Evolutionary conservation across 345 rosid species (phyloP).

Genomic region (Nephelium lappaceum): DNA sequence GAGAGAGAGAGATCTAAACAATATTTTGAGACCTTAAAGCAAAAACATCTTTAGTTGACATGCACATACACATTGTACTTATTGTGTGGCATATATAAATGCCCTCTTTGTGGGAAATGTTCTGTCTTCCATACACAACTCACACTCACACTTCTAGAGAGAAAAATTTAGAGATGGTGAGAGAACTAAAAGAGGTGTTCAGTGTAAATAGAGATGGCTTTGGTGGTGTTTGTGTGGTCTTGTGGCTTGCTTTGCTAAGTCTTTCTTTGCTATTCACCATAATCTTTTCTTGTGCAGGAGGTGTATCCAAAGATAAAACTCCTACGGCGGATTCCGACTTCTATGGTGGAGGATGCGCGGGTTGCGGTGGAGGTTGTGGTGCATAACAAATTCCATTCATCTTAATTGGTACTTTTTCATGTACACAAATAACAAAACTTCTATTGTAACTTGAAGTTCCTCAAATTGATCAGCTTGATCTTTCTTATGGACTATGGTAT

Average conservation of each 20-base stretch:
- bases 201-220: constrained; percentile 6
- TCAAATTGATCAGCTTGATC: background rate
- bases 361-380: constrained; percentile 54
- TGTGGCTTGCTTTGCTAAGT: constrained; percentile 46
- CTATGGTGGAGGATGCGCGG: constrained; percentile 50
- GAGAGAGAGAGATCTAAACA: constrained; percentile 1
- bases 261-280: constrained; percentile 49
- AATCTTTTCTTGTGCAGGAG: constrained; percentile 59
- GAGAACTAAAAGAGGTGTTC: constrained; percentile 24
- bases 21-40: background rate
- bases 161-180: constrained; percentile 30
- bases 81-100: constrained; percentile 11
- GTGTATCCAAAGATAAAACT: constrained; percentile 38
- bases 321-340: constrained; percentile 24
- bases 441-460: background rate
- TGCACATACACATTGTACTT: background rate
- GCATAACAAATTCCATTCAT: constrained; percentile 25
- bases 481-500: background rate
- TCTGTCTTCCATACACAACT: background rate
- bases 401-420: background rate
- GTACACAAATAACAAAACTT: background rate
- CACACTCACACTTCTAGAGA: background rate
- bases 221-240: constrained; percentile 21
- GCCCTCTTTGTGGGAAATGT: background rate
- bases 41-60: background rate